Conservation (phyloP, 768 basidiomycete genomes). For the Leccinum longicurvipes region DNA sequence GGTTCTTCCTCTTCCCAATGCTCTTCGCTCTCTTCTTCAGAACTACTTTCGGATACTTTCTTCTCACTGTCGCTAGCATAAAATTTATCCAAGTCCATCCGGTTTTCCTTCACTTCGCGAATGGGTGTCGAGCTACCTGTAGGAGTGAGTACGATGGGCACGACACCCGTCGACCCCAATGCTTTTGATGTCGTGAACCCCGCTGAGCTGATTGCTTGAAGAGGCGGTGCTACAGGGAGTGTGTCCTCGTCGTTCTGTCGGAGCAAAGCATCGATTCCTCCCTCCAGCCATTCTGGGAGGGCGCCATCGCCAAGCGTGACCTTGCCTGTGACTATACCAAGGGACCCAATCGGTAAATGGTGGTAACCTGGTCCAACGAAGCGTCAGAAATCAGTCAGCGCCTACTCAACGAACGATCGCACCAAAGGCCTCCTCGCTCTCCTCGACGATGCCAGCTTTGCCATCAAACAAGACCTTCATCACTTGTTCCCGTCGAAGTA, state of each 20-base stretch:
- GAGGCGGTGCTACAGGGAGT: constrained; percentile 26
- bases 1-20: constrained; percentile 23
- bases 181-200: constrained; percentile 25
- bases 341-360: constrained; percentile 56
- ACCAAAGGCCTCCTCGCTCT: constrained; percentile 32
- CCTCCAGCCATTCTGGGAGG: constrained; percentile 86
- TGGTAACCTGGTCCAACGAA: constrained; percentile 32
- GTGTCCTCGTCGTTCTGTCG: constrained; percentile 65
- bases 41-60: constrained; percentile 31
- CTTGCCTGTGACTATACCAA: constrained; percentile 59
- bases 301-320: constrained; percentile 38
- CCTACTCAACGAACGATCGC: constrained; percentile 17
- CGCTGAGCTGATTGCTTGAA: constrained; percentile 41
- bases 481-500: constrained; percentile 81
- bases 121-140: constrained; percentile 44
- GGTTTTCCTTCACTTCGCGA: constrained; percentile 44
- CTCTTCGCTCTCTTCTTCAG: constrained; percentile 35
- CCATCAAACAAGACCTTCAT: constrained; percentile 75
- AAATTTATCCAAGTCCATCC: constrained; percentile 69
- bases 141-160: constrained; percentile 60
- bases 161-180: constrained; percentile 28
- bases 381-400: constrained; percentile 4
- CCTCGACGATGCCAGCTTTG: constrained; percentile 49
- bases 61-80: constrained; percentile 48
- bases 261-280: constrained; percentile 74